A percentile compares a stretch with the other conserved stretches of the same genome.
Evolutionary conservation across 257 asterid species (phyloP).

Genomic region (Penstemon davidsonii): DNA sequence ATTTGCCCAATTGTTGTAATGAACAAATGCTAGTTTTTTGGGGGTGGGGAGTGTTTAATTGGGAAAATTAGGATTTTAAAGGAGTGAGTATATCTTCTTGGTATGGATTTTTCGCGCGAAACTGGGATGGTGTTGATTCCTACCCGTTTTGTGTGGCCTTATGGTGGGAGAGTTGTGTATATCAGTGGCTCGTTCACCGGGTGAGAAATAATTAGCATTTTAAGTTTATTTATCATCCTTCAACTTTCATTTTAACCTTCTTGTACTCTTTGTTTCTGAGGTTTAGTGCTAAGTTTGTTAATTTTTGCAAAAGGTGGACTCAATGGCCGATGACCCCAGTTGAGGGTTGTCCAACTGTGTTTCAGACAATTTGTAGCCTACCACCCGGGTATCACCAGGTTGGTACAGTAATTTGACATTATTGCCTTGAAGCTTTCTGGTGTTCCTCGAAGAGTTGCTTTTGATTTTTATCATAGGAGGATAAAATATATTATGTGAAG

Average conservation of each 20-base stretch:
- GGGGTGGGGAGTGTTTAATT: constrained; percentile 14
- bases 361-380: constrained; percentile 74
- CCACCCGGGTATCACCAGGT: constrained; percentile 89
- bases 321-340: constrained; percentile 86
- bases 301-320: constrained; percentile 58
- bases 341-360: constrained; percentile 82
- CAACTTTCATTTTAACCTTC: background rate
- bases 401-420: constrained; percentile 30
- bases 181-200: constrained; percentile 86
- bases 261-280: background rate
- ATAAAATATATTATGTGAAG: constrained; percentile 2
- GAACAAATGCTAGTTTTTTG: constrained; percentile 33
- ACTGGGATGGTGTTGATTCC: constrained; percentile 63
- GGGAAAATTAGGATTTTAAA: constrained; percentile 24
- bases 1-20: constrained; percentile 15
- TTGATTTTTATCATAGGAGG: background rate
- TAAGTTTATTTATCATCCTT: constrained; percentile 9
- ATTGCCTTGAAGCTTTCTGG: constrained; percentile 19
- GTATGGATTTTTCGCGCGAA: constrained; percentile 63
- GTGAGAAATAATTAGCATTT: constrained; percentile 41
- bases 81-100: constrained; percentile 47
- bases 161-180: constrained; percentile 81
- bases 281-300: constrained; percentile 24
- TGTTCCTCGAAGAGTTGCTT: background rate
- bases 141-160: constrained; percentile 78